Percentiles rank a stretch among this genome's conserved stretches.
phyloP scores from a whole-genome alignment of 2,329 filamentous ascomycete genomes.

The Nothopassalora personata region DNA sequence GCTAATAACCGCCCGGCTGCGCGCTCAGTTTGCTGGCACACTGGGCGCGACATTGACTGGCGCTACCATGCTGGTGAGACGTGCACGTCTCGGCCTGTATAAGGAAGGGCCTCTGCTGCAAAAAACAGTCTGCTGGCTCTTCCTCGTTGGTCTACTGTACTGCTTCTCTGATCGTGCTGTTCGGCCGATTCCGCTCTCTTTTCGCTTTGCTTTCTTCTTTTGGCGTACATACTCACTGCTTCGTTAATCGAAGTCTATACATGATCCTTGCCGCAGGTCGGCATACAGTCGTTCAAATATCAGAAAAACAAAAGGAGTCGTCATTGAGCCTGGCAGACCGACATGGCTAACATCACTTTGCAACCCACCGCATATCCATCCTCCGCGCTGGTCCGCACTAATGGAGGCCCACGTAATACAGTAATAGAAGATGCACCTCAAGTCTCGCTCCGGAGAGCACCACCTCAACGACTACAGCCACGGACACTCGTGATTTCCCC shows the following conservation, averaged over 20 bases:
- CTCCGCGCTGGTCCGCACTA: conserved; percentile 52
- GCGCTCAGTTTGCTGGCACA: conserved; percentile 9
- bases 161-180: conserved; percentile 18
- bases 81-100: conserved; percentile 19
- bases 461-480: conserved; percentile 33
- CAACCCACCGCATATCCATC: conserved; percentile 49
- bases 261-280: conserved; percentile 44
- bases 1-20: conserved; percentile 28
- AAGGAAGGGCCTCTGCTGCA: conserved; percentile 27
- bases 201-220: conserved; percentile 21
- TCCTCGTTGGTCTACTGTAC: conserved; percentile 18
- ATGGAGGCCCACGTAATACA: conserved; percentile 54
- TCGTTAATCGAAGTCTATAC: conserved; percentile 43
- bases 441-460: conserved; percentile 29
- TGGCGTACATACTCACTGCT: conserved; percentile 25
- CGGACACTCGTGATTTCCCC: conserved; percentile 36
- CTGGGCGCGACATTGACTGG: conserved; percentile 19
- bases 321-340: background rate
- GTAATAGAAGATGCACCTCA: conserved; percentile 54
- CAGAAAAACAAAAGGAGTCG: background rate
- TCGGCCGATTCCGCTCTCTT: conserved; percentile 22
- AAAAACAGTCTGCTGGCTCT: conserved; percentile 16
- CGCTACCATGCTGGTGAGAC: conserved; percentile 14
- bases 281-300: conserved; percentile 22
- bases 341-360: conserved; percentile 40